Evolutionary conservation across 768 basidiomycete species (phyloP).

Genomic region (Boletus barrowsii): DNA sequence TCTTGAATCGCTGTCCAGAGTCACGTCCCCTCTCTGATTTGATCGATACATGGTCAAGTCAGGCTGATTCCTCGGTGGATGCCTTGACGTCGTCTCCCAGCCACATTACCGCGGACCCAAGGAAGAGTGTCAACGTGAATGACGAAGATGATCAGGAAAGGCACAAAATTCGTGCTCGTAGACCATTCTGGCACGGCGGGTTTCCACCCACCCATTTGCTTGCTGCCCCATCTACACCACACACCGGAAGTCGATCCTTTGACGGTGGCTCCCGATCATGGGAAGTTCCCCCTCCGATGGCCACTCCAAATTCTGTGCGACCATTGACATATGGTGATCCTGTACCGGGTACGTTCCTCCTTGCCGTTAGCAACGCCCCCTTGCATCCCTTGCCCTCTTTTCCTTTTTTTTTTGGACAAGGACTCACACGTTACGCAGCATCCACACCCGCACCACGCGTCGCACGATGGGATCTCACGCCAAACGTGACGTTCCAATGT

Average conservation of each 20-base stretch:
- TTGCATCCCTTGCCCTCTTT: no score
- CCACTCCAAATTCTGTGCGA: not conserved
- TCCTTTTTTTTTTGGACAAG: not conserved
- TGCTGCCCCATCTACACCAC: conserved; percentile 9
- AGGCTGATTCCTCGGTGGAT: no score
- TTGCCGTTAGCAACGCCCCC: not conserved
- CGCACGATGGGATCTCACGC: conserved; percentile 5
- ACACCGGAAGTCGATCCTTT: conserved; percentile 30
- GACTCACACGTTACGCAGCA: conserved; percentile 14
- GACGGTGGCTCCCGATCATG: conserved; percentile 20
- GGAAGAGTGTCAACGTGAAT: no score
- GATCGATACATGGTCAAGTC: no score
- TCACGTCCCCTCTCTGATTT: not conserved
- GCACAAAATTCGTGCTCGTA: conserved; percentile 38
- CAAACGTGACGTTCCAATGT: conserved; percentile 13
- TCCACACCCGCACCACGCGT: conserved; percentile 2
- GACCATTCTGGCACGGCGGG: conserved; percentile 44
- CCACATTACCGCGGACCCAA: no score
- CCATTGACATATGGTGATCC: not conserved
- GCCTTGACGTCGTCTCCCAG: no score
- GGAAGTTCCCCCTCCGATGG: no score
- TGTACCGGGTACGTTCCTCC: conserved; percentile 14
- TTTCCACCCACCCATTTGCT: conserved; percentile 25
- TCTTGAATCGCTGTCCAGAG: not conserved
- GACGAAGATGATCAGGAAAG: no score